Percentiles rank a stretch among this genome's conserved stretches.
Conservation (phyloP, 257 asterid genomes). For the Nicotiana knightiana region DNA sequence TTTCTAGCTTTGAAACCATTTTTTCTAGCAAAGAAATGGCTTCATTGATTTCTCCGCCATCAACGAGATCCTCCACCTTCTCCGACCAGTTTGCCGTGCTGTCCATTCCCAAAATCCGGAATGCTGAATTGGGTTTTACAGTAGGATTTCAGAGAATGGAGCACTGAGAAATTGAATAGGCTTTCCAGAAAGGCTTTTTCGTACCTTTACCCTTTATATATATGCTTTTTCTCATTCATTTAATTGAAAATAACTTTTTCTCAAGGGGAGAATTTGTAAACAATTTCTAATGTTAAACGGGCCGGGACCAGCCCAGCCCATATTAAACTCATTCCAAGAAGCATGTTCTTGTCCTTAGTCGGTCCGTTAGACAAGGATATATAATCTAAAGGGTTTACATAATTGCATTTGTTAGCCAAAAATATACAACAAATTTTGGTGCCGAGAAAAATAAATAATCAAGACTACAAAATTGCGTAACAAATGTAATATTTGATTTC, state of each 20-base stretch:
- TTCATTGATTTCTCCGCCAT: slow-evolving; percentile 45
- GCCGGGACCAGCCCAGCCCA: too few relatives aligned
- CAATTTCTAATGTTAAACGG: too few relatives aligned
- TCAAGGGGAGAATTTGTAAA: neutral
- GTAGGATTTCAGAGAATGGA: neutral
- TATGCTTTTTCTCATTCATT: neutral
- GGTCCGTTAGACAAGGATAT: too few relatives aligned
- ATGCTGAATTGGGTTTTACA: neutral
- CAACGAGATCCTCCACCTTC: slow-evolving; percentile 59
- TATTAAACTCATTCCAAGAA: too few relatives aligned
- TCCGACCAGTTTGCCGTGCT: slow-evolving; percentile 56
- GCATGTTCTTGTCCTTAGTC: too few relatives aligned
- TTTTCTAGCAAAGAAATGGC: slow-evolving; percentile 59
- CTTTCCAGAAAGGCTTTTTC: neutral
- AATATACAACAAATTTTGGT: too few relatives aligned
- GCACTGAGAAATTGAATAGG: neutral
- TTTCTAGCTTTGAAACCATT: slow-evolving; percentile 42
- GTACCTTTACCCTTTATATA: neutral
- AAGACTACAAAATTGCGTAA: too few relatives aligned
- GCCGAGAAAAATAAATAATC: too few relatives aligned
- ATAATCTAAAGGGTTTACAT: too few relatives aligned
- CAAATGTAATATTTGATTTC: too few relatives aligned
- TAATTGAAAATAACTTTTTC: neutral
- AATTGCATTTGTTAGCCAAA: too few relatives aligned
- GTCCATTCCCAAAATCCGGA: neutral